Conservation (phyloP, 371 early-diverging fungal genomes). For the Apophysomyces ossiformis region DNA sequence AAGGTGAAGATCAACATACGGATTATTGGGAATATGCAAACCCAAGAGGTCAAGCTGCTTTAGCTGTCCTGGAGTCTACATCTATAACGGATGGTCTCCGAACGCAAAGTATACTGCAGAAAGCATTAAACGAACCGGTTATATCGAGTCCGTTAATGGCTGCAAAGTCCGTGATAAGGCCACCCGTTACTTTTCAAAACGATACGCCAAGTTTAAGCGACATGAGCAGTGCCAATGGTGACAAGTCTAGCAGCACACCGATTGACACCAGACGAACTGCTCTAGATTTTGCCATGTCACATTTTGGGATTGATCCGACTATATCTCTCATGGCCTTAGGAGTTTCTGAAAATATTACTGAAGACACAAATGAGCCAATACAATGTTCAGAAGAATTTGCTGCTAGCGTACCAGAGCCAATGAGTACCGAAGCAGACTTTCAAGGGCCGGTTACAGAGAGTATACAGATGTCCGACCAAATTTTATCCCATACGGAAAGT, state of each 20-base stretch:
- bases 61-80: constrained; percentile 9
- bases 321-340: background rate
- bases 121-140: constrained; percentile 32
- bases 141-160: constrained; percentile 41
- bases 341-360: background rate
- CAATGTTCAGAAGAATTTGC: background rate
- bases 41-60: constrained; percentile 5
- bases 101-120: constrained; percentile 31
- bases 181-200: background rate
- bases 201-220: background rate
- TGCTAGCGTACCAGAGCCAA: background rate
- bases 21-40: constrained; percentile 31
- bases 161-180: constrained; percentile 34
- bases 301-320: constrained; percentile 6
- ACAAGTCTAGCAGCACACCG: background rate
- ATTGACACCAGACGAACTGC: background rate
- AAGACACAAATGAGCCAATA: background rate
- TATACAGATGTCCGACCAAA: too few relatives aligned
- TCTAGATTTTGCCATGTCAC: background rate
- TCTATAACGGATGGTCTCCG: constrained; percentile 21
- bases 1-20: background rate
- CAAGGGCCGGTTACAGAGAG: background rate
- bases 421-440: background rate
- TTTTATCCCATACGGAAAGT: background rate
- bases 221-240: background rate